A percentile compares a stretch with the other conserved stretches of the same genome.
phyloP scores from a whole-genome alignment of 2,329 filamentous ascomycete genomes.

The Aspergillus costaricaensis region DNA sequence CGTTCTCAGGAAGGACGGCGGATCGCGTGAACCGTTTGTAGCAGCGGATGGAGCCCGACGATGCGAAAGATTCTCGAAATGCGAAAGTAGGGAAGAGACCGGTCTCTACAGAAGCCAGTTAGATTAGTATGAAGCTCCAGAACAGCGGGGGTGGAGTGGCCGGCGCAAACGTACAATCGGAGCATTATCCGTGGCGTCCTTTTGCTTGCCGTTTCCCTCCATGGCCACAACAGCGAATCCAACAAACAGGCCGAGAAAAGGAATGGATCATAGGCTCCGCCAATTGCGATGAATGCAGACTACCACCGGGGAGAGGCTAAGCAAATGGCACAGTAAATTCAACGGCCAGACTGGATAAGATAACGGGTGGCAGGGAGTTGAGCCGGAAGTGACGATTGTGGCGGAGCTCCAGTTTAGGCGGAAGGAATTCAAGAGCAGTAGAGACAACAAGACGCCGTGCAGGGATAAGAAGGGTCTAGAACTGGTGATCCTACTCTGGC shows the following conservation, averaged over 20 bases:
- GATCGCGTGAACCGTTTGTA: conserved; percentile 31
- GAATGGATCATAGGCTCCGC: conserved; percentile 34
- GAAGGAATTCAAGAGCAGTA: neutral
- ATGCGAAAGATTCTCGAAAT: conserved; percentile 51
- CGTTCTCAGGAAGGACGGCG: conserved; percentile 31
- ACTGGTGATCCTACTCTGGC: neutral
- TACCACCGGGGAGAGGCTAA: neutral
- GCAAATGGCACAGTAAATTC: neutral
- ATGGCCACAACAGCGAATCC: conserved; percentile 34
- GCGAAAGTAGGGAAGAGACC: conserved; percentile 51
- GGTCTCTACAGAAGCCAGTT: conserved; percentile 38
- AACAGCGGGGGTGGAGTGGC: conserved; percentile 8
- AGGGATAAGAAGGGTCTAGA: neutral
- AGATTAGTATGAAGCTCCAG: conserved; percentile 1
- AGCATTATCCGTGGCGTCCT: conserved; percentile 39
- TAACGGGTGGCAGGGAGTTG: conserved; percentile 6
- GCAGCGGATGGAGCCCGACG: conserved; percentile 33
- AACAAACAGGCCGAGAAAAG: conserved; percentile 23
- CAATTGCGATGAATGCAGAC: conserved; percentile 3
- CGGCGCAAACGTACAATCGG: conserved; percentile 37
- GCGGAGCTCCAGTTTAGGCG: conserved; percentile 9
- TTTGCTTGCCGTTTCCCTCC: conserved; percentile 37
- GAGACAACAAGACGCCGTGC: neutral
- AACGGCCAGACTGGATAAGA: conserved; percentile 1
- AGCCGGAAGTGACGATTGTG: conserved; percentile 1